Evolutionary conservation across 2,329 filamentous ascomycete genomes (phyloP).

Genomic region (Fusarium bulbicola): DNA sequence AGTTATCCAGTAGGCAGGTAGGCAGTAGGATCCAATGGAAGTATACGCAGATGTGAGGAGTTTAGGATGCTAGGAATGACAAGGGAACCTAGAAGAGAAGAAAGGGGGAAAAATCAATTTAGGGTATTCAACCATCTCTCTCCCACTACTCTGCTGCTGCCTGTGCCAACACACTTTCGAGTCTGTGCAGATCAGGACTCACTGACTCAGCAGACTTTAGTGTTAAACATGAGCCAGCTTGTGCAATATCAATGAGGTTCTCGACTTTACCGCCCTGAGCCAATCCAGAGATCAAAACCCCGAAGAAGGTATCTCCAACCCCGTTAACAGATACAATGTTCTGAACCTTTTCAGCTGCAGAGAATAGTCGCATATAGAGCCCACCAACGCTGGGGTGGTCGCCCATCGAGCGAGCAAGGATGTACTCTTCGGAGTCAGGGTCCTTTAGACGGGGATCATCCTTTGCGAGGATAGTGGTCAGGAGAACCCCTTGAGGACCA

Average conservation of each 20-base stretch:
- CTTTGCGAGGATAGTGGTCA: conserved; percentile 75
- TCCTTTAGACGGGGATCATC: conserved; percentile 74
- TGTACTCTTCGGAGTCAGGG: conserved; percentile 71
- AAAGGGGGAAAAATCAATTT: background rate
- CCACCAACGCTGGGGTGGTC: conserved; percentile 70
- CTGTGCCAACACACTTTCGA: conserved; percentile 53
- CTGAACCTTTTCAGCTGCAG: conserved; percentile 70
- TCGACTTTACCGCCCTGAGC: conserved; percentile 65
- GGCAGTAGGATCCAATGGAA: background rate
- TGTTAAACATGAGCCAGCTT: conserved; percentile 81
- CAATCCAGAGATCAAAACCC: conserved; percentile 82
- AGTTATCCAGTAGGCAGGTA: background rate
- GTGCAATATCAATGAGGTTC: conserved; percentile 79
- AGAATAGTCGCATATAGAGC: conserved; percentile 81
- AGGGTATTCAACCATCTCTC: background rate
- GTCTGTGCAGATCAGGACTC: conserved; percentile 60
- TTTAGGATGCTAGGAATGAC: background rate
- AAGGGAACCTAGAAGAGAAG: background rate
- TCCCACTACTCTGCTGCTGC: conserved; percentile 29
- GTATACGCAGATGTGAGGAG: background rate
- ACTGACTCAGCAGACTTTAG: conserved; percentile 81
- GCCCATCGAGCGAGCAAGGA: conserved; percentile 70
- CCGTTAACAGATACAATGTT: conserved; percentile 92
- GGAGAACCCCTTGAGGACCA: conserved; percentile 76
- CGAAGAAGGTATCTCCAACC: conserved; percentile 91